A percentile compares a stretch with the other conserved stretches of the same genome.
phyloP scores from a whole-genome alignment of 1,284 basidiomycete genomes.

The Leccinum pachyderme region DNA sequence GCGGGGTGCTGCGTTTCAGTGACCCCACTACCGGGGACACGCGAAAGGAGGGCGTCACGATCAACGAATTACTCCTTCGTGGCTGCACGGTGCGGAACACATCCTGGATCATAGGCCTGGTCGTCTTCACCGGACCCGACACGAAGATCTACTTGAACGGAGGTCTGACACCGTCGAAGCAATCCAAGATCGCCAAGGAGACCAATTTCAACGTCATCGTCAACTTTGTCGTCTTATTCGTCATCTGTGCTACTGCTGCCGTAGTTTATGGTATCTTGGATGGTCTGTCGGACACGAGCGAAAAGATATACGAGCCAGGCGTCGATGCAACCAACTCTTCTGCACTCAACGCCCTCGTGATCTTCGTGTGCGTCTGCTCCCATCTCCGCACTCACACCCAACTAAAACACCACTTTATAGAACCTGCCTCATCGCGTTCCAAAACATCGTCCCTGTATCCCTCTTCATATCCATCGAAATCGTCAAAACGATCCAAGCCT shows the following conservation, averaged over 20 bases:
- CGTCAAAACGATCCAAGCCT: slow-evolving; percentile 97
- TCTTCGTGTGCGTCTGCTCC: slow-evolving; percentile 72
- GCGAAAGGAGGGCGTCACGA: slow-evolving; percentile 71
- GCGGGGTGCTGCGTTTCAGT: slow-evolving; percentile 79
- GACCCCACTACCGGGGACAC: slow-evolving; percentile 49
- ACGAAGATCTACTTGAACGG: slow-evolving; percentile 99
- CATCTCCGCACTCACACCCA: not conserved
- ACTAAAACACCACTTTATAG: slow-evolving; percentile 35
- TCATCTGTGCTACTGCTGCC: slow-evolving; percentile 76
- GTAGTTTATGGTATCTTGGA: slow-evolving; percentile 78
- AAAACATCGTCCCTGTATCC: slow-evolving; percentile 97
- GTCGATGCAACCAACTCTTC: slow-evolving; percentile 60
- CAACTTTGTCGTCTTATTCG: slow-evolving; percentile 82
- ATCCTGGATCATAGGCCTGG: slow-evolving; percentile 90
- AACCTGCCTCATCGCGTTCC: slow-evolving; percentile 90
- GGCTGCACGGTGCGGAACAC: slow-evolving; percentile 95
- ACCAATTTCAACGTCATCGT: slow-evolving; percentile 98
- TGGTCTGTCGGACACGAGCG: slow-evolving; percentile 62
- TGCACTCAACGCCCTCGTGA: slow-evolving; percentile 81
- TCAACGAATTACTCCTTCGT: slow-evolving; percentile 91
- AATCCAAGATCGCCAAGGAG: slow-evolving; percentile 95
- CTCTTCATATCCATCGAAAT: slow-evolving; percentile 98
- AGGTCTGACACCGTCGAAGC: slow-evolving; percentile 89
- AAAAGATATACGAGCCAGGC: slow-evolving; percentile 69
- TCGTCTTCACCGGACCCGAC: slow-evolving; percentile 92